These are phyloP conservation scores for Heimioporus sp. DNA, from an alignment of 768 basidiomycete genomes.

Conservation along the genomic window DNA sequence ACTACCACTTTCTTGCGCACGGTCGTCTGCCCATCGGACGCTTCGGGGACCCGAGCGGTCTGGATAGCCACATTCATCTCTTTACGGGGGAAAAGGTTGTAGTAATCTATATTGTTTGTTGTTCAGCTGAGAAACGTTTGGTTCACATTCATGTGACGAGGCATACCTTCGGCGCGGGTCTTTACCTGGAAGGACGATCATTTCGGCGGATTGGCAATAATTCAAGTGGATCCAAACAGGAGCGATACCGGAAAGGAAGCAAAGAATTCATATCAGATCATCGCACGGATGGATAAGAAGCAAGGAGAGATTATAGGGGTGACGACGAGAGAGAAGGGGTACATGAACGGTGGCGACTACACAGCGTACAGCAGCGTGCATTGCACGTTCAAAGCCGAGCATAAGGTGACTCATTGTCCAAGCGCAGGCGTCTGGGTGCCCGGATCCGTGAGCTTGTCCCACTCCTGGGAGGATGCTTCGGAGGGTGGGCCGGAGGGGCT, in stretches of 20 bases:
- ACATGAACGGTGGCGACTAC: slow-evolving; percentile 29
- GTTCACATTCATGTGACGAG: slow-evolving; percentile 5
- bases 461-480: slow-evolving; percentile 86
- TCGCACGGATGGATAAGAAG: slow-evolving; percentile 21
- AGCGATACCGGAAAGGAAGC: slow-evolving; percentile 25
- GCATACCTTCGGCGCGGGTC: slow-evolving; percentile 74
- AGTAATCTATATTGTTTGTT: slow-evolving; percentile 56
- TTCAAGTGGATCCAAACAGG: slow-evolving; percentile 17
- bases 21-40: slow-evolving; percentile 4
- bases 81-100: slow-evolving; percentile 72
- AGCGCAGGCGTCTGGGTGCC: slow-evolving; percentile 52
- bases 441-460: slow-evolving; percentile 84
- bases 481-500: slow-evolving; percentile 77
- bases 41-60: slow-evolving; percentile 20
- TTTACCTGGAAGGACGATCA: slow-evolving; percentile 49
- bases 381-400: slow-evolving; percentile 27
- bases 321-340: slow-evolving; percentile 15
- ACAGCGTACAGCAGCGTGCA: slow-evolving; percentile 31
- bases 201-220: slow-evolving; percentile 5
- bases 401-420: slow-evolving; percentile 32
- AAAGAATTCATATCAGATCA: slow-evolving; percentile 63
- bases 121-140: slow-evolving; percentile 14
- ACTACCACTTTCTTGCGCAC: slow-evolving; percentile 54
- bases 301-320: slow-evolving; percentile 19
- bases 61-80: slow-evolving; percentile 66